Evolutionary conservation across 2,329 filamentous ascomycete genomes (phyloP).

Genomic region (Pseudogymnoascus sp.): DNA sequence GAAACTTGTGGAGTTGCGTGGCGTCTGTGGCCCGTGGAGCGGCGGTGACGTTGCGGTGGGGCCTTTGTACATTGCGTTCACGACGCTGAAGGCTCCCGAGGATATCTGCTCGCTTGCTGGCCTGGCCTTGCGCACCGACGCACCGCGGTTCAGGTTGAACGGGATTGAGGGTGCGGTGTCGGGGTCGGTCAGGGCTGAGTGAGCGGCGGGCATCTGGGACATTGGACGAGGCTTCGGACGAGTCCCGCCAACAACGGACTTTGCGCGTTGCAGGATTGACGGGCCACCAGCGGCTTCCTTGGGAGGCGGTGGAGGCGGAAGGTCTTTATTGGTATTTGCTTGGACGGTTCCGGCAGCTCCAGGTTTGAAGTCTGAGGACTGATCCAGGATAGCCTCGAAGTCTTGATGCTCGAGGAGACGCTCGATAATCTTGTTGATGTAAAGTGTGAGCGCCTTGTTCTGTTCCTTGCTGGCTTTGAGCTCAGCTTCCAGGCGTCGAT

Average conservation of each 20-base stretch:
- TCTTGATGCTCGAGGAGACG: constrained; percentile 88
- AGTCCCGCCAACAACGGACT: constrained; percentile 46
- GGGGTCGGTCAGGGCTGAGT: constrained; percentile 51
- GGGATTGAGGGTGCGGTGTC: constrained; percentile 70
- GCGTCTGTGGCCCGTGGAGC: constrained; percentile 41
- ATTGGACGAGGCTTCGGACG: constrained; percentile 46
- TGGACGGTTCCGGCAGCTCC: constrained; percentile 21
- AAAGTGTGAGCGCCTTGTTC: constrained; percentile 93
- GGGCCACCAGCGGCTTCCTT: constrained; percentile 38
- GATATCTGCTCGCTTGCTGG: constrained; percentile 58
- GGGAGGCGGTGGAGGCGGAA: constrained; percentile 61
- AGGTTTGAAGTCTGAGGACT: constrained; percentile 56
- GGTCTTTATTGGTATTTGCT: constrained; percentile 60
- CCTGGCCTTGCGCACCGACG: constrained; percentile 41
- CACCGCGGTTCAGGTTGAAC: constrained; percentile 47
- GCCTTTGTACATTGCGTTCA: constrained; percentile 85
- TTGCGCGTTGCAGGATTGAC: constrained; percentile 52
- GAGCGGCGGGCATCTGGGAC: constrained; percentile 41
- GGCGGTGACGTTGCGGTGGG: constrained; percentile 53
- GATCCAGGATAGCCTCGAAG: constrained; percentile 87
- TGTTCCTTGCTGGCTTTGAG: constrained; percentile 76
- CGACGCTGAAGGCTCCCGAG: constrained; percentile 54
- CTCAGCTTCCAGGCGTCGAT: constrained; percentile 67
- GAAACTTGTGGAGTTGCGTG: constrained; percentile 55
- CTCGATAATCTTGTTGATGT: constrained; percentile 99